Evolutionary conservation across 2,329 filamentous ascomycete genomes (phyloP), one percentile per base, ranked within the genome.

Genomic region (Fusarium caatingaense): DNA sequence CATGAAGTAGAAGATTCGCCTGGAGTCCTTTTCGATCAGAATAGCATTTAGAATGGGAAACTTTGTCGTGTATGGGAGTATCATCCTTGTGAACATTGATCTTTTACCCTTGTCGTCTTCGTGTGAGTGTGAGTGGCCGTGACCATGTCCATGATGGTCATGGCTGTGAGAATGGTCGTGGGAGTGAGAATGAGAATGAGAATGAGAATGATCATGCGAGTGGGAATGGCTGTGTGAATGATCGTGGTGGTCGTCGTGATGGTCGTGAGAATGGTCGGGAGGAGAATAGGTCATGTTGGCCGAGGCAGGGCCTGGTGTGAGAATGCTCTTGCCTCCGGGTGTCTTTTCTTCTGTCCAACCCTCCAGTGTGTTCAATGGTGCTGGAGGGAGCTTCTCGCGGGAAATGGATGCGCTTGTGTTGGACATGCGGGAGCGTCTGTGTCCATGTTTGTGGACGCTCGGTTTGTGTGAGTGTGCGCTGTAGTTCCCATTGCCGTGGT

Each of bases 1-100:
- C 89, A 97, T 97, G 74, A 98, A 99, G 80, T 99, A 99, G 72
- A 97, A 97, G 69, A 99, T 98, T 46, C 95, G 89, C 62, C 96
- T 88, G 18, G 95, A 98, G 78, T 99, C 95, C 75, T 93, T 94
- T 76, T 98, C 95, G 16, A 91, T 89, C 74, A 99, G 82, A 62
- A 99, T 93, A 56, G 93, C 91, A 77, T 98, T 90, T 20, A 98
- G 76, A 34, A 98, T 85, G 0, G 95, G 94, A 78, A 91, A 93
- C 27, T 85, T 84, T 50, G 91, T 86, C 13, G 90, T 91, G 57
- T 88, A 85, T 1, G 86, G 86, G n/a, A 98, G 84, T 6, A 98
- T 79, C 58, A 91, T 86, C 16, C 85, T 87, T 0, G 95, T 97
- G 41, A 97, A 84, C 48, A 81, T 84, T 1, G 93, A 97, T 42